phyloP scores from a whole-genome alignment of 2,329 filamentous ascomycete genomes.

The Aureobasidium sp. region DNA sequence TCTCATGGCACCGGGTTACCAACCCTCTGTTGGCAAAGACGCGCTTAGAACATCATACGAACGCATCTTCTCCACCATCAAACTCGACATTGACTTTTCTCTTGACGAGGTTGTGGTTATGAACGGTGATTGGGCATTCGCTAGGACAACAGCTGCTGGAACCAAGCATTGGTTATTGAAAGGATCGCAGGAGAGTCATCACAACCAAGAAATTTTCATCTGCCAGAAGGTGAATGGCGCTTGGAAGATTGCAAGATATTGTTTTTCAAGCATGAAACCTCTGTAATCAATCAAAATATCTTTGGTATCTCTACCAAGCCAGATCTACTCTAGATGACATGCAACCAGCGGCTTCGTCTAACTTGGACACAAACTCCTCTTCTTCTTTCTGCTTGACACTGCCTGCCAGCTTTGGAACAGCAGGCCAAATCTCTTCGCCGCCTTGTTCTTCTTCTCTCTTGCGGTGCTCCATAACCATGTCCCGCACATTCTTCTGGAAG shows the following conservation, averaged over 20 bases:
- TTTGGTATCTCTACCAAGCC: background rate
- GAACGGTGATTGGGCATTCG: background rate
- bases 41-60: background rate
- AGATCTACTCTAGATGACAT: background rate
- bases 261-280: background rate
- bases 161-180: background rate
- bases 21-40: background rate
- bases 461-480: slow-evolving; percentile 23
- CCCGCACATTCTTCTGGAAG: slow-evolving; percentile 18
- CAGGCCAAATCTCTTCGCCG: slow-evolving; percentile 24
- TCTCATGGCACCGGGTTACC: background rate
- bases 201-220: background rate
- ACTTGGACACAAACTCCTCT: background rate
- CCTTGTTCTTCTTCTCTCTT: slow-evolving; percentile 21
- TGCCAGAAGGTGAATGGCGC: background rate
- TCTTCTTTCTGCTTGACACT: background rate
- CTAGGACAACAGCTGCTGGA: background rate
- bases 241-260: background rate
- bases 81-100: background rate
- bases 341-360: background rate
- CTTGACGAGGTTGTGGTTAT: background rate
- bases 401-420: background rate
- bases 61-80: background rate
- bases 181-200: background rate
- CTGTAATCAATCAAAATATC: background rate